Percentiles rank a stretch among this genome's conserved stretches.
Conservation (phyloP, 2,329 filamentous ascomycete species). For the Colletotrichum acutatum region DNA sequence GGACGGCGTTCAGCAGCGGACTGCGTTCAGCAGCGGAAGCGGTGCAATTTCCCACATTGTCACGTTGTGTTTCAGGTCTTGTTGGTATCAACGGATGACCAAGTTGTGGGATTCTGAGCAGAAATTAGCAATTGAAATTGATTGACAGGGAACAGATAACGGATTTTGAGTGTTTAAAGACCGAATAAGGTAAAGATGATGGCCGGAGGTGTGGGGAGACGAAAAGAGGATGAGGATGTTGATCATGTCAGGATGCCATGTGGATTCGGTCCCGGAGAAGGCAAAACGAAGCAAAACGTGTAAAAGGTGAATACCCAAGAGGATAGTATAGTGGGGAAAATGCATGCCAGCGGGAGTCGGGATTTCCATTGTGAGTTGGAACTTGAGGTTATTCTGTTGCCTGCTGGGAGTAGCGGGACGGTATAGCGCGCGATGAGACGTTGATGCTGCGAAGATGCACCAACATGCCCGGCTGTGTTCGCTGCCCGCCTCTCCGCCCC, state of each 20-base stretch:
- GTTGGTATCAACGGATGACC: background rate
- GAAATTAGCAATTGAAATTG: background rate
- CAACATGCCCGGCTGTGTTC: background rate
- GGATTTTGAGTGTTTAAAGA: background rate
- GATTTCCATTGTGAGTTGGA: too few species aligned
- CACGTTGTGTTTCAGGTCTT: background rate
- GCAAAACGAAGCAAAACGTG: background rate
- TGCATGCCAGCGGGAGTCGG: too few species aligned
- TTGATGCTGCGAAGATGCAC: background rate
- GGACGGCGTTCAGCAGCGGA: background rate
- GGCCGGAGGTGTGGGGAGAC: background rate
- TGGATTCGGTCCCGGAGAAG: background rate
- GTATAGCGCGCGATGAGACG: background rate
- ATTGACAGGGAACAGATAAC: background rate
- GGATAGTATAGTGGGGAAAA: too few species aligned
- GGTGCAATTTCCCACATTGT: background rate
- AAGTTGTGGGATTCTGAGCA: background rate
- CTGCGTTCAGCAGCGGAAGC: background rate
- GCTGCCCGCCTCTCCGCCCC: background rate
- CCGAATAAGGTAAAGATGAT: background rate
- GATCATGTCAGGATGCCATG: background rate
- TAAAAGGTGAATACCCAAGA: background rate
- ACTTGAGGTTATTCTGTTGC: background rate
- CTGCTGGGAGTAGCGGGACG: background rate
- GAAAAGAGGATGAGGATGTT: background rate